Base-by-base conservation (phyloP, 305 asterid genomes). In the Solanum aculeatissimum region DNA sequence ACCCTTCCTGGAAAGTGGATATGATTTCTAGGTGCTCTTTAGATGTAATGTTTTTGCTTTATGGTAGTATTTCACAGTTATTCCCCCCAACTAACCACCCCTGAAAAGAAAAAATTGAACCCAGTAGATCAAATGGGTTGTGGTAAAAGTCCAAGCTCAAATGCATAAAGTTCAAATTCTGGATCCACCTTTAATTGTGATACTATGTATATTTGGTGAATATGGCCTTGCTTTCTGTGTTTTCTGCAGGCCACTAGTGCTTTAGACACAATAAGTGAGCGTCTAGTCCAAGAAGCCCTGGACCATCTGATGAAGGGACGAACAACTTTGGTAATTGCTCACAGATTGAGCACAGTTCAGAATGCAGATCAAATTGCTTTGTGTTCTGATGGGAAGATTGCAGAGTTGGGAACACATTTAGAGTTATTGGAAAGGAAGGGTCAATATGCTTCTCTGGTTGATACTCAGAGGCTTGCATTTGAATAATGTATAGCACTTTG, bases 311-410 rank as follows among this genome's bases (percentile, higher is more conserved):
- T 95, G 98, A 95, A 92, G 93, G 99, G 97, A 82, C 91, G 98
- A 89, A 97, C 99, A 35, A 97, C 99, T 12, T 80, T 97, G 88
- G 98, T 97, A 83, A 97, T 97, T 82, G 99, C 98, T 84, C 99
- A 97, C 92, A 92, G 99, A 84, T 90, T 97, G 85, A 97, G 98
- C 90, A 97, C 99, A 14, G 98, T 97, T 66, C 99, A 97, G 89
- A 95, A 92, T 82, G 99, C 99, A 7, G 84, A 95, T 88, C 94
- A 86, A 85, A 95, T 97, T 23, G 99, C 99, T 58, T 83, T 97
- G 40, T 94, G 94, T 89, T 90, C 98, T 10, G 95, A 94, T 79
- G 99, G 98, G 69, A 95, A 90, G 92, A 89, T 97, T 81, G 86
- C 93, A 1, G 99, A 95, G 88, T 89, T 97, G 18, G 99, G 99